Base-by-base conservation (phyloP, 1,139 yeast genomes). In the Debaryomyces udenii region DNA sequence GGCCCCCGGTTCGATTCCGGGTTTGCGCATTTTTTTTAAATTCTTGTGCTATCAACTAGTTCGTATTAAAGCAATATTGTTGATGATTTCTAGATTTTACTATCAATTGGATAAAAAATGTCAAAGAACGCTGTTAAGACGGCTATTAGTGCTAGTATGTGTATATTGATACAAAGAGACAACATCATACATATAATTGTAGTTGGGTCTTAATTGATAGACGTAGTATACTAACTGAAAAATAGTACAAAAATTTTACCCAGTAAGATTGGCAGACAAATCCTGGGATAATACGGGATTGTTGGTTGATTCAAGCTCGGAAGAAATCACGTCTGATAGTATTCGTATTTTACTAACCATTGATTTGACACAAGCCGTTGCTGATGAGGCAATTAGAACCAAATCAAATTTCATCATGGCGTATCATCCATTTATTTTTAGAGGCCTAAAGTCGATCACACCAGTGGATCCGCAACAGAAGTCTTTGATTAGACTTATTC, bases 231-330 rank as follows among this genome's bases (percentile, higher is more conserved):
- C 60, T 55, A 52, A 57, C 57, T 26, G 11, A 16, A 30, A 46
- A 27, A 29, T 30, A 70, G 74, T 91, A 44, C 88, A 89, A 57
- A 80, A 77, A 48, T 68, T 81, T 27, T 89, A 84, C 55, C 96
- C 96, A 5, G 64, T 74, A 31, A 76, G 75, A 40, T 72, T 86
- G 45, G 98, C 98, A 0, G 98, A 91, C 53, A 73, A 74, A 32
- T 62, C 91, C 1, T 93, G 98, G 98, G 99, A 93, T 60, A 91
- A 91, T 58, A 89, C 96, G 0, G 98, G 98, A 0, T 69, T 91
- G 41, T 65, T 93, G 32, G 84, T 93, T 6, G 96, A 89, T 56
- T 48, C 59, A 2, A 43, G 59, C 6, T 46, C 56, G 1, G 54
- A 50, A 9, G 45, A 46, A 2, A 37, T 56, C 7, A 41, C 46